Conservation (phyloP, 2,329 filamentous ascomycete species). For the Chrysoporthe austroafricana region DNA sequence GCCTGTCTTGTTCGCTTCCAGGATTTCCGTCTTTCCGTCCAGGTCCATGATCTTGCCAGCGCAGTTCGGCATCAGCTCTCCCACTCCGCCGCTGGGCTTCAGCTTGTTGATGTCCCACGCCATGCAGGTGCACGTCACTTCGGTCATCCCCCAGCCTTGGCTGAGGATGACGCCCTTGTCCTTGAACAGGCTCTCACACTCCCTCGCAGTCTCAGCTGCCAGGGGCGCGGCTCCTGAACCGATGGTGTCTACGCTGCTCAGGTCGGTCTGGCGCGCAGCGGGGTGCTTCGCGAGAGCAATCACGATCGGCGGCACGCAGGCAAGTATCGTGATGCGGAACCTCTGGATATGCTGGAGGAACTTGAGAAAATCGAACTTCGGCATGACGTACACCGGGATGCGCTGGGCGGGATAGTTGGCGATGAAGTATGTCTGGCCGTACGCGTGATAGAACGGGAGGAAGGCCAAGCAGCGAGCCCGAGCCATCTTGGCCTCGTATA, state of each 20-base stretch:
- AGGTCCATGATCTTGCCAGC: constrained; percentile 67
- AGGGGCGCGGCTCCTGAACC: constrained; percentile 73
- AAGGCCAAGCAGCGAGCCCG: constrained; percentile 62
- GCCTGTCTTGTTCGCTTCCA: constrained; percentile 57
- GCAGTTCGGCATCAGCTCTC: constrained; percentile 71
- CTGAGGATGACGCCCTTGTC: constrained; percentile 41
- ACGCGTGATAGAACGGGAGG: constrained; percentile 77
- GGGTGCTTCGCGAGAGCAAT: constrained; percentile 75
- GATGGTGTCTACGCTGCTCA: constrained; percentile 65
- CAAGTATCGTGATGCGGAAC: constrained; percentile 69
- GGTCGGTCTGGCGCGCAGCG: constrained; percentile 65
- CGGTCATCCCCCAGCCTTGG: constrained; percentile 91
- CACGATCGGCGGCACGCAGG: constrained; percentile 75
- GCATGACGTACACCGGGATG: constrained; percentile 78
- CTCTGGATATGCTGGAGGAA: constrained; percentile 71
- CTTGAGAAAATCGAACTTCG: constrained; percentile 73
- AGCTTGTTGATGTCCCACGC: constrained; percentile 55
- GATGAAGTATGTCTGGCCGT: constrained; percentile 72
- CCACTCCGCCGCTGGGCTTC: constrained; percentile 53
- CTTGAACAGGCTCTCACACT: constrained; percentile 62
- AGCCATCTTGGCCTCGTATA: constrained; percentile 48
- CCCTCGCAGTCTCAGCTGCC: constrained; percentile 56
- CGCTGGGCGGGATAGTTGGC: constrained; percentile 59
- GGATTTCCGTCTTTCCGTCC: constrained; percentile 56
- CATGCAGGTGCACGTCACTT: constrained; percentile 72